Base-by-base conservation (phyloP, 129 eudicot species). In the Gnaphalium uliginosum region DNA sequence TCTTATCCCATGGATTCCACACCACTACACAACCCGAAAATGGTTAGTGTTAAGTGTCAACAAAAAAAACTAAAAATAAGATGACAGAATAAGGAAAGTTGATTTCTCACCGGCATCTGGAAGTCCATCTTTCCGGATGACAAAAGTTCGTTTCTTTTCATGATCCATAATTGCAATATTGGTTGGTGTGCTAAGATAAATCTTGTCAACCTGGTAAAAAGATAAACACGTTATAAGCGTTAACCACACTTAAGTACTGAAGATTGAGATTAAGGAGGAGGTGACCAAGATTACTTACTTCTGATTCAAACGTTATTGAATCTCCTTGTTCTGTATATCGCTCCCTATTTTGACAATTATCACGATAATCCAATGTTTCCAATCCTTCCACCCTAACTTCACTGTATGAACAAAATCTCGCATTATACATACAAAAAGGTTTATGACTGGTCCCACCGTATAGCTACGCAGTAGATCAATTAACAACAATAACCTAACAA, bases 321-420 rank as follows among this genome's bases (percentile, higher is more conserved):
- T 90, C 96, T 71, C 95, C 98, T 81, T 93, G 92, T 60, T 93
- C 95, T 75, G 98, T 93, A 76, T 81, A 89, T 30, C 90, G 82
- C 80, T 81, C 85, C 80, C 69, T 88, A 69, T 86, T 85, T 77
- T 87, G 83, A 84, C 86, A 71, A 72, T 84, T 92, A 80, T 89
- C 98, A 50, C 90, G 89, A 79, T 90, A 93, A 89, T 93, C 95
- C 76, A 90, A 78, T 29, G 98, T 93, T 83, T 93, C 98, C 85
- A 93, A 68, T 81, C 98, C 98, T 81, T 93, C 98, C 27, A 93
- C 96, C 59, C 96, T 90, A 26, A 92, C 98, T 83, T 92, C 96
- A 83, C 96, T 93, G 84, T 56, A 83, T 22, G 39, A 59, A 76
- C 76, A 69, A 46, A 39, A 79, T 54, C 1, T 65, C n/a, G 37